Evolutionary conservation across 2,329 filamentous ascomycete species (phyloP), one percentile per base, ranked within the genome.

Genomic region (Orbilia oligospora): DNA sequence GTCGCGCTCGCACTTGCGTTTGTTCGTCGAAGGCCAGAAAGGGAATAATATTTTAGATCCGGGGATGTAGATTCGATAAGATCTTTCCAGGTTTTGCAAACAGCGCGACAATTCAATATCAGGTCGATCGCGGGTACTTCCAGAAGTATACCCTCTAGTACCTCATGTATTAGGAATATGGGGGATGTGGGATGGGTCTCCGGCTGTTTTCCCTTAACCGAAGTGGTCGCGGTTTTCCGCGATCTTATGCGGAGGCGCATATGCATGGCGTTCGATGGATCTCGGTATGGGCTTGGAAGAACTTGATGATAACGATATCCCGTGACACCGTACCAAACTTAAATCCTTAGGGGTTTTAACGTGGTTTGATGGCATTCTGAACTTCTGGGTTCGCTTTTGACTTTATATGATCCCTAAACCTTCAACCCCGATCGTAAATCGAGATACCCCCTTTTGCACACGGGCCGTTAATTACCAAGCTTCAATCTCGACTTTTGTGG

Each of bases 61-160:
- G 41, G 63, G 4, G 69, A 72, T 16, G 69, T 58, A 41, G 12
- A 22, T 24, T 72, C 58, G 49, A 65, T 66, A 3, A 72, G 33
- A 9, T 58, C 36, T 38, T 58, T 72, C 69, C 69, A 72, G 9
- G 33, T 55, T 41, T 30, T 72, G 22, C 69, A 65, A 22, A 72
- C 69, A 10, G 12, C 36, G 8, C 69, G 58, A 20, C 69, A 72
- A 20, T 61, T 72, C 14, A 51, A 33, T 27, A 65, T 20, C 18
- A 72, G 27, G 30, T 65, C 58, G 33, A 72, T 65, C 9, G 69
- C 58, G 33, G 69, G 69, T 9, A 72, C 20, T 20, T 64, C 58
- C 10, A 72, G 44, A 20, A 72, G 46, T 20, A 72, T 49, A 36
- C n/a, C 16, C 12, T 72, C 69, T 12, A 41, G 18, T 12, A 72